Base-by-base conservation (phyloP, 2,329 filamentous ascomycete genomes). In the Diaporthe helianthi region DNA sequence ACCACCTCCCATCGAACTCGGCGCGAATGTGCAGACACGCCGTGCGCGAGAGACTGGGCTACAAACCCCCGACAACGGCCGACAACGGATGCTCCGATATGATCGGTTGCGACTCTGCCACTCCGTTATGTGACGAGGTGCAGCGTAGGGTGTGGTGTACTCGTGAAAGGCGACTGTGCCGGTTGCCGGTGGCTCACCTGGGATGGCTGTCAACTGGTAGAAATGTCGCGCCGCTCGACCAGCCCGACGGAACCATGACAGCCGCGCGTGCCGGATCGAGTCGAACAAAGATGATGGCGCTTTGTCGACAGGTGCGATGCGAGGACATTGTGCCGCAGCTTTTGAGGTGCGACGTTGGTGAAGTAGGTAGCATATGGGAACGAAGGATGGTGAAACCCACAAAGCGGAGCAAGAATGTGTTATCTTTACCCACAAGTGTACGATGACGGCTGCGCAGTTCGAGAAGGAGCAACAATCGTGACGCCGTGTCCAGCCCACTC, bases 361-460 rank as follows among this genome's bases (percentile, higher is more conserved):
- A n/a, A 31, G 36, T 13, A 29, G 12, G 36, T 13, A 29, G 12
- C 17, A 15, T 26, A 49, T 19, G 17, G 15, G 8, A 24, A 33
- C 5, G 8, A 33, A 36, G 19, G 41, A 61, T 47, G 41, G 22
- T 36, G 44, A 63, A 24, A 15, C 44, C 58, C 8, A 58, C 22
- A 29, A 24, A 36, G n/a, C 12, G 19, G 24, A 7, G 31, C n/a
- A 17, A 67, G 15, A 22, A 67, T 67, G 52, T 58, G 65, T 31
- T 49, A 38, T 8, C 41, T 55, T 5, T 67, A 58, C 10, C 65
- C 65, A 44, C 65, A 67, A 15, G 65, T 67, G 19, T 49, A 29
- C 12, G 65, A 67, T 47, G 41, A 67, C 22, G 41, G 52, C n/a
- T 49, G 52, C n/a, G 52, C 44, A 58, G 52, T 67, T 7, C 52